Evolutionary conservation across 2,329 filamentous ascomycete genomes (phyloP).

Genomic region (Didymella pomorum): DNA sequence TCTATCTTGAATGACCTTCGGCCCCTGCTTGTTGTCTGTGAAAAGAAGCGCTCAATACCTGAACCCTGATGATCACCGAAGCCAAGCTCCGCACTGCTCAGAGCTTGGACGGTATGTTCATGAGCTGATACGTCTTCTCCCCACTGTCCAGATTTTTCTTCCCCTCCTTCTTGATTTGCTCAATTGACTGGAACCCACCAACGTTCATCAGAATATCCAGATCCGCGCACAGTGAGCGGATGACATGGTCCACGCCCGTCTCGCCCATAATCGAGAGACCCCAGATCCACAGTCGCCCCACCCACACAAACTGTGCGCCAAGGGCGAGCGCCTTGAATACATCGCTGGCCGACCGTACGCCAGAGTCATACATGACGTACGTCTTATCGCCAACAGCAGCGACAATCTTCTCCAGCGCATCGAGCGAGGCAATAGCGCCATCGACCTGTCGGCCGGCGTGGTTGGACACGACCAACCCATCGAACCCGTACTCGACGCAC

Average conservation of each 20-base stretch:
- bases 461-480: neutral
- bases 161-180: neutral
- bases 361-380: constrained; percentile 68
- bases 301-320: neutral
- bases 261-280: neutral
- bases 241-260: neutral
- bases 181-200: neutral
- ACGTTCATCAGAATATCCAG: neutral
- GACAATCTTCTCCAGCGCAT: constrained; percentile 67
- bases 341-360: constrained; percentile 64
- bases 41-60: too few relatives aligned
- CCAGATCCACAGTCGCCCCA: neutral
- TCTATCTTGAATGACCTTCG: too few relatives aligned
- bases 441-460: neutral
- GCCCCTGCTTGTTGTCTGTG: too few relatives aligned
- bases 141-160: neutral
- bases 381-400: constrained; percentile 59
- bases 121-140: neutral
- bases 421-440: constrained; percentile 47
- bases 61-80: too few relatives aligned
- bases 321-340: constrained; percentile 61
- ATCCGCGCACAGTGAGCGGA: neutral
- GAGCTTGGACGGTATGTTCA: neutral
- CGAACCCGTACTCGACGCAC: neutral
- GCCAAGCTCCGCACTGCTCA: neutral